Evolutionary conservation across 179 eudicot species (phyloP), one percentile per base, ranked within the genome.

Genomic region (Actinidia polygama): DNA sequence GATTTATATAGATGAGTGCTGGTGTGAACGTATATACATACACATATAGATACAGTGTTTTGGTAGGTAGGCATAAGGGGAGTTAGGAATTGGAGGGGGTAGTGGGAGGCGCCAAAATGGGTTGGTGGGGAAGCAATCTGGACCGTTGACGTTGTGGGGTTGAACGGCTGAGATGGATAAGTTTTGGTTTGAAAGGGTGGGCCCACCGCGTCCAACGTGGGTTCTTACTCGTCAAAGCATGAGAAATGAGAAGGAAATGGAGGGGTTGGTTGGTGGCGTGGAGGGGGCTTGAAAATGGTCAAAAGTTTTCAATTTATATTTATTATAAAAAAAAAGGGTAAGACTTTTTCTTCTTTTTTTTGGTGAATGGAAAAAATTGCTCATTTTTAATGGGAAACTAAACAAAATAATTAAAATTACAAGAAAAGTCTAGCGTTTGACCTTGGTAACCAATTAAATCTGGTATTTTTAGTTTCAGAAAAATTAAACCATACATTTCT

Each of bases 41-140:
- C 44, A 40, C 3, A 40, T 40, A 40, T 54, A 47, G 11, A 72
- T 44, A 24, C 0, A 7, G 46, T 40, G 4, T 21, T 11, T 75
- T 30, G 79, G 79, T 75, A 57, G 79, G 79, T 75, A 3, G 40
- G 79, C 79, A 75, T 53, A 61, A 57, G 79, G 79, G 50, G 51
- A 1, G 66, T 57, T 23, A 21, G 61, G 11, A 8, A 9, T 12
- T 46, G 21, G 16, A 5, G 23, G 14, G 14, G 23, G 23, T 15
- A 49, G 78, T 26, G 78, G 64, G 23, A 40, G 7, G 59, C 5
- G 78, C 62, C 18, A 21, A 74, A 51, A 74, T 30, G 66, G 64
- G 66, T 55, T 75, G 79, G 64, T 75, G 66, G 64, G 30, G 66
- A 10, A 75, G 7, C 7, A 40, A 75, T 75, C 50, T 36, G 64